Conservation (phyloP, 2,329 filamentous ascomycete genomes). For the Aspergillus tamarii region DNA sequence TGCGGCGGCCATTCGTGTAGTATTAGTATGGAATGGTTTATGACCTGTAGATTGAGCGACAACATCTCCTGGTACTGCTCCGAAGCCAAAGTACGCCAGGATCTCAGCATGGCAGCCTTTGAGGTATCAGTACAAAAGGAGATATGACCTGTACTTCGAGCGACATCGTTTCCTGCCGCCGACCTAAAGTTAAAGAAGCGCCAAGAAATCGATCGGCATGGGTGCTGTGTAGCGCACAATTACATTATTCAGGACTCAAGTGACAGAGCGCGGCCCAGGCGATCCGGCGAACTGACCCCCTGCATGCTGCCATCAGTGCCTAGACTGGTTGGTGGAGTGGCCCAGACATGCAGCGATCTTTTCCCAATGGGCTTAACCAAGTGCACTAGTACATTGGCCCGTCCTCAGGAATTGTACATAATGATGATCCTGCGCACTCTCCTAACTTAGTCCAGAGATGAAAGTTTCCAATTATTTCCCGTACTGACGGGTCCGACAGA, state of each 20-base stretch:
- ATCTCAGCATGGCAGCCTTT: not conserved
- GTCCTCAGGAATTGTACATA: not conserved
- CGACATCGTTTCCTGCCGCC: not conserved
- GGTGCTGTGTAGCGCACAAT: not conserved
- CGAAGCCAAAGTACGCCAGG: not conserved
- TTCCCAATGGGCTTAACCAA: not conserved
- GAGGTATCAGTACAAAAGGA: not conserved
- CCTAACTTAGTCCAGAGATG: not conserved
- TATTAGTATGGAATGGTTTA: not conserved
- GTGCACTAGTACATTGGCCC: not conserved
- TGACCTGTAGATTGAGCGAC: not conserved
- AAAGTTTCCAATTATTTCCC: not conserved
- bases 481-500: not conserved
- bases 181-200: not conserved
- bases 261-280: not conserved
- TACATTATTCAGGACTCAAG: not conserved
- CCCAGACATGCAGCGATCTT: not conserved
- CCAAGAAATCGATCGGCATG: not conserved
- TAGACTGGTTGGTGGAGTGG: not conserved
- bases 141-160: not conserved
- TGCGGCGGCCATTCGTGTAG: not conserved
- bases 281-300: not conserved
- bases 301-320: not conserved
- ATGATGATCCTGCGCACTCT: not conserved
- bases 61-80: not conserved